Conservation (phyloP, 106 monocot genomes). For the Phalaenopsis equestris region DNA sequence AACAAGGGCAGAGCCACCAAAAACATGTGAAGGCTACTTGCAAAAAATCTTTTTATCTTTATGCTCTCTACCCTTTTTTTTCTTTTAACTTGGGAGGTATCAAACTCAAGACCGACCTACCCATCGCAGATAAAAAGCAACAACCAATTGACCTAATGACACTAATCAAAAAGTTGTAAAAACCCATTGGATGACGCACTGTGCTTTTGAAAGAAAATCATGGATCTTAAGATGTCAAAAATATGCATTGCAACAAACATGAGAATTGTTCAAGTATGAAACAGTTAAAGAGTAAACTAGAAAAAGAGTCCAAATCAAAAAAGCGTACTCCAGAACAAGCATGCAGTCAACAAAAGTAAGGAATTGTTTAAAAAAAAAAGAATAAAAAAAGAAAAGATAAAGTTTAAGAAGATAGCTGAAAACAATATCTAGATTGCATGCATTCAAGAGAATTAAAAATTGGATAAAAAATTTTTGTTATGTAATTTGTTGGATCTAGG, state of each 20-base stretch:
- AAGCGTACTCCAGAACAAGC: neutral
- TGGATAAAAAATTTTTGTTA: neutral
- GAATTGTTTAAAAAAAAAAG: neutral
- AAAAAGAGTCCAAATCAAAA: too few species aligned
- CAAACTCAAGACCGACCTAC: too few species aligned
- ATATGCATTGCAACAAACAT: neutral
- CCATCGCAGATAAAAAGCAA: too few species aligned
- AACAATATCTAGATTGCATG: neutral
- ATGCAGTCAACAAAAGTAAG: neutral
- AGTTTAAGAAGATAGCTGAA: neutral
- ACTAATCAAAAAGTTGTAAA: neutral
- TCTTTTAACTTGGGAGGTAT: neutral
- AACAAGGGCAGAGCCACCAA: neutral
- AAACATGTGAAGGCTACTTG: neutral
- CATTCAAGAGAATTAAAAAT: neutral
- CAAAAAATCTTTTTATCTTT: too few species aligned
- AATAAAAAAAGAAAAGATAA: neutral
- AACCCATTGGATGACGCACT: neutral
- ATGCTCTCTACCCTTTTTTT: too few species aligned
- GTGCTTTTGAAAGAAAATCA: neutral
- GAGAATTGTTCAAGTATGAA: neutral
- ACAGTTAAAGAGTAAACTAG: neutral
- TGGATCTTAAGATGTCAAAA: too few species aligned
- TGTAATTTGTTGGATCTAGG: neutral
- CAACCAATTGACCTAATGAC: neutral